These are phyloP conservation scores for Neovahlkampfia damariscottae DNA, from an alignment of 78 protist genomes.

Conservation along the genomic window DNA sequence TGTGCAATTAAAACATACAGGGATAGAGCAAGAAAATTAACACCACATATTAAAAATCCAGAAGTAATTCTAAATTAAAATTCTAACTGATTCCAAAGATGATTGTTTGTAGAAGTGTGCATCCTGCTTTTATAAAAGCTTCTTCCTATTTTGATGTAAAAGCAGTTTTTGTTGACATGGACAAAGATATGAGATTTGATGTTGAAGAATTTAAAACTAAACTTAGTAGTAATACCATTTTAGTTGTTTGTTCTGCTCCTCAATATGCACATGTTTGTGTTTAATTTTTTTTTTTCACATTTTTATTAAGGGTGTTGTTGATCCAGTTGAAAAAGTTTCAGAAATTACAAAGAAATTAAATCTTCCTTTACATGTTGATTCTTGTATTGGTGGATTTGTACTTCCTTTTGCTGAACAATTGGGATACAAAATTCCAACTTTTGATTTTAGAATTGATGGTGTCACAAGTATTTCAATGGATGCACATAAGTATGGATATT, in stretches of 20 bases:
- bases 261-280: slow-evolving; percentile 43
- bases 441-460: slow-evolving; percentile 39
- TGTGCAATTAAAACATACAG: slow-evolving; percentile 37
- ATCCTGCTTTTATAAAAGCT: slow-evolving; percentile 61
- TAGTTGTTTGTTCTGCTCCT: slow-evolving; percentile 43
- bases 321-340: slow-evolving; percentile 21
- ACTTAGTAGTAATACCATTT: slow-evolving; percentile 30
- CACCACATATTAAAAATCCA: not conserved
- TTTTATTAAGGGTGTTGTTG: too few species aligned
- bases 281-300: too few species aligned
- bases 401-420: not conserved
- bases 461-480: slow-evolving; percentile 57
- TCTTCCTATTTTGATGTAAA: slow-evolving; percentile 16
- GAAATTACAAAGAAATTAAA: not conserved
- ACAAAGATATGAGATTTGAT: not conserved
- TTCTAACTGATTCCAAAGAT: not conserved
- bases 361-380: slow-evolving; percentile 43
- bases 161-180: not conserved
- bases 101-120: slow-evolving; percentile 28
- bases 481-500: slow-evolving; percentile 65
- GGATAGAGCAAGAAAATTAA: slow-evolving; percentile 28
- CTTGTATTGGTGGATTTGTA: slow-evolving; percentile 54
- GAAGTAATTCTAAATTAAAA: not conserved
- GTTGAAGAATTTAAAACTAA: not conserved
- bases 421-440: not conserved